phyloP scores from a whole-genome alignment of 169 alveolate genomes.

The Besnoitia besnoiti region DNA sequence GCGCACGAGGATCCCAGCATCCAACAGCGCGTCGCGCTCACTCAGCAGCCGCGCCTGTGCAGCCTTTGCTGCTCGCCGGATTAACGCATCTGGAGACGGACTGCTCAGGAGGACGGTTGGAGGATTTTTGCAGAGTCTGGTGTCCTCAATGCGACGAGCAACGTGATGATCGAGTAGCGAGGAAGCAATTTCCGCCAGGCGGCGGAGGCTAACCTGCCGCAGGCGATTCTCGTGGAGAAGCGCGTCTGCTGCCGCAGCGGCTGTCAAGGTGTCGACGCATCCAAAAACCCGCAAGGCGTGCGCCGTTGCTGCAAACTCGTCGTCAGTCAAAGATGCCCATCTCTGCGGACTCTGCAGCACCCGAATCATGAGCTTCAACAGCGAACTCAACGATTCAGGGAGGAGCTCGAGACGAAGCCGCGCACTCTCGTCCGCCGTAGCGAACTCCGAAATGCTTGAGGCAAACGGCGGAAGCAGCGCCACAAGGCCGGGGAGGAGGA shows the following conservation, averaged over 20 bases:
- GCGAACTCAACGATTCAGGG: not conserved
- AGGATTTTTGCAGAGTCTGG: not conserved
- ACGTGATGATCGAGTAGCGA: not conserved
- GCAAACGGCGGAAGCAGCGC: not conserved
- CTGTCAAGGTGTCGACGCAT: not conserved
- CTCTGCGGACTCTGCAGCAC: not conserved
- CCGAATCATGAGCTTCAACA: not conserved
- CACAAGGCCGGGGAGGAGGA: not conserved
- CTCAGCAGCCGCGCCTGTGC: not conserved
- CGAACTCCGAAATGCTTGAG: not conserved
- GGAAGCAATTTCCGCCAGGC: not conserved
- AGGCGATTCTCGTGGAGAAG: not conserved
- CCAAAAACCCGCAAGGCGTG: not conserved
- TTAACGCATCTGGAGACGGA: no score
- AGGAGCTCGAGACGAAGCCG: not conserved
- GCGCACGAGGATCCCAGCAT: not conserved
- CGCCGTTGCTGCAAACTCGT: conserved; percentile 23
- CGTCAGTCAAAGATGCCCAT: conserved; percentile 7
- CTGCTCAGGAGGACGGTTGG: no score
- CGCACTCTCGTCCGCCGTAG: not conserved
- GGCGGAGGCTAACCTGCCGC: not conserved
- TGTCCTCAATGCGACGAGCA: not conserved
- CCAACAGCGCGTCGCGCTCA: not conserved
- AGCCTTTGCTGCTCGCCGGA: not conserved
- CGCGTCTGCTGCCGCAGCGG: conserved; percentile 25